These are phyloP conservation scores for Tricharina praecox DNA, from an alignment of 495 filamentous ascomycete genomes.

Conservation along the genomic window DNA sequence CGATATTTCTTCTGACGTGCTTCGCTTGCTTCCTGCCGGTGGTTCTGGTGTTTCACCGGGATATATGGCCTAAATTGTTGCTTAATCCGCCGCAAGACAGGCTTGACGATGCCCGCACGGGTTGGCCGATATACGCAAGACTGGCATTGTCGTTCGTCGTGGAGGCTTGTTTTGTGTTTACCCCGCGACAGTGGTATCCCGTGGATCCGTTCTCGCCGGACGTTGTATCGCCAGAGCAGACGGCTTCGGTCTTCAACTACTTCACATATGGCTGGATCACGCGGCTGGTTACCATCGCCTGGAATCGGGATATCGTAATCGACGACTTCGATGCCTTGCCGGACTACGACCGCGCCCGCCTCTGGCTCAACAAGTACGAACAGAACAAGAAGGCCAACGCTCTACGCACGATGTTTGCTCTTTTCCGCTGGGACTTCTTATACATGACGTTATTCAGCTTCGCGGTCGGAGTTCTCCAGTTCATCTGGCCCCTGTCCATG, in stretches of 20 bases:
- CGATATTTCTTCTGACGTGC: conserved; percentile 12
- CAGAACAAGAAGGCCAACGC: conserved; percentile 15
- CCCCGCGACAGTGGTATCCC: conserved; percentile 24
- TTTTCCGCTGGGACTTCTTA: conserved; percentile 19
- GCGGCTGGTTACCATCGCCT: conserved; percentile 13
- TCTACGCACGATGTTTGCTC: conserved; percentile 17
- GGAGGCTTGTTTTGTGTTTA: conserved; percentile 13
- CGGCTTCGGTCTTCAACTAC: conserved; percentile 21
- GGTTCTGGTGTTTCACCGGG: conserved; percentile 16
- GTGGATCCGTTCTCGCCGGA: conserved; percentile 19
- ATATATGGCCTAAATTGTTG: conserved; percentile 23
- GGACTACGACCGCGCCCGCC: conserved; percentile 22
- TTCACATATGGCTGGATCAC: conserved; percentile 21
- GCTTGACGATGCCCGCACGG: conserved; percentile 13
- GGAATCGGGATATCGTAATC: conserved; percentile 16
- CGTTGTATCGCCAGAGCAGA: conserved; percentile 17
- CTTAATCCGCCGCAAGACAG: conserved; percentile 18
- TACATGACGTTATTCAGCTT: conserved; percentile 24
- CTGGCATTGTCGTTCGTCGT: conserved; percentile 11
- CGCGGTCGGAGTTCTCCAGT: conserved; percentile 15
- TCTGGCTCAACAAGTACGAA: conserved; percentile 19
- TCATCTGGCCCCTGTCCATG: conserved; percentile 23
- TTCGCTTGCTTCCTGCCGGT: conserved; percentile 15
- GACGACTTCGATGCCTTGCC: conserved; percentile 15
- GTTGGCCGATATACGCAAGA: conserved; percentile 17